These are phyloP conservation scores for Neurospora tetraspora DNA, from an alignment of 495 filamentous ascomycete genomes.

Conservation along the genomic window DNA sequence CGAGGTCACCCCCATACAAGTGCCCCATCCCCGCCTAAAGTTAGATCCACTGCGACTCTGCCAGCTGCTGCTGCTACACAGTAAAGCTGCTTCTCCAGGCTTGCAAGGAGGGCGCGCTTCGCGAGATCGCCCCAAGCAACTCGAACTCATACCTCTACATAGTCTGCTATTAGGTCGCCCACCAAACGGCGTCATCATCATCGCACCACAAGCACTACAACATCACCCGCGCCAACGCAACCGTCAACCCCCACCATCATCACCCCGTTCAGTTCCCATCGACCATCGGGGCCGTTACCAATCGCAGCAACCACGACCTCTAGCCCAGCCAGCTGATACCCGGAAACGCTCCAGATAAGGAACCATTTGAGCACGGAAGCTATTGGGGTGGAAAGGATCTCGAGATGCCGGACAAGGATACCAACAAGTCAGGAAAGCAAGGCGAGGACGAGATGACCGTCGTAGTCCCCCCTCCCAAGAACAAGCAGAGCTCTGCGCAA, in stretches of 20 bases:
- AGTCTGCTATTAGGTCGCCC: not conserved
- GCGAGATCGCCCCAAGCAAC: slow-evolving; percentile 13
- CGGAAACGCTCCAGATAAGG: slow-evolving; percentile 62
- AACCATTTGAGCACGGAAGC: slow-evolving; percentile 64
- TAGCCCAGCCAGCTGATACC: slow-evolving; percentile 28
- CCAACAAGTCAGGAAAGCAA: slow-evolving; percentile 59
- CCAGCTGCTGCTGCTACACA: not conserved
- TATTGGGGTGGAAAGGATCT: slow-evolving; percentile 68
- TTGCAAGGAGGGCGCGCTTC: slow-evolving; percentile 22
- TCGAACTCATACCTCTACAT: slow-evolving; percentile 1
- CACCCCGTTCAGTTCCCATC: slow-evolving; percentile 7
- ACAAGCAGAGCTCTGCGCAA: slow-evolving; percentile 50
- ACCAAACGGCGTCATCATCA: slow-evolving; percentile 11
- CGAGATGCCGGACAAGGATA: slow-evolving; percentile 67
- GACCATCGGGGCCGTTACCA: slow-evolving; percentile 5
- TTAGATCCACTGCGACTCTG: not conserved
- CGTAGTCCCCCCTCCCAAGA: slow-evolving; percentile 71
- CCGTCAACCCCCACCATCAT: slow-evolving; percentile 6
- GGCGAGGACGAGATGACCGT: slow-evolving; percentile 76
- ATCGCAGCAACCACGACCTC: not conserved
- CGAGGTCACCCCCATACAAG: not conserved
- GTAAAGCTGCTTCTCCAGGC: not conserved
- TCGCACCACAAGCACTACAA: slow-evolving; percentile 2
- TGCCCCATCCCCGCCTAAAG: not conserved
- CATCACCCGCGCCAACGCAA: not conserved